Evolutionary conservation across 192 early-diverging fungal species (phyloP).

Genomic region (Rhizoclosmatium sp.): DNA sequence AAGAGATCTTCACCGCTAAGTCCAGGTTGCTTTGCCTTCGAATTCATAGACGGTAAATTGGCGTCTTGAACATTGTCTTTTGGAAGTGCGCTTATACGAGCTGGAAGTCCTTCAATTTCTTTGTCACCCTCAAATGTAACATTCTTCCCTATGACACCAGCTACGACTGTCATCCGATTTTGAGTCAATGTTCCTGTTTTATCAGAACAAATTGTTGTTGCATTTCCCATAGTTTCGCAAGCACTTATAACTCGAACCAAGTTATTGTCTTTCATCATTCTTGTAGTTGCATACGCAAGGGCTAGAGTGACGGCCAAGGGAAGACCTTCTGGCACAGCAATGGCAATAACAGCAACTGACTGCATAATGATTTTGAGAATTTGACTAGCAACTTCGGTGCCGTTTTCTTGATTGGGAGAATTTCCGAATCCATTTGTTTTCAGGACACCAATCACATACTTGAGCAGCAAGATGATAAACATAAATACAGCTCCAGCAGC

Average conservation of each 20-base stretch:
- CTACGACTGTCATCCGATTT: slow-evolving; percentile 96
- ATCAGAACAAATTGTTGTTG: slow-evolving; percentile 98
- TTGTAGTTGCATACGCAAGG: slow-evolving; percentile 89
- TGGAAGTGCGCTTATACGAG: neutral
- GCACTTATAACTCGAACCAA: slow-evolving; percentile 93
- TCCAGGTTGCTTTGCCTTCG: slow-evolving; percentile 9
- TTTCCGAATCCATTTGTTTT: slow-evolving; percentile 34
- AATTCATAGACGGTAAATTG: neutral
- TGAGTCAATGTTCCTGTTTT: slow-evolving; percentile 99
- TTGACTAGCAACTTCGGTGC: neutral
- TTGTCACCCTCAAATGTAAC: slow-evolving; percentile 64
- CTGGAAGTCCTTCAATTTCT: slow-evolving; percentile 22
- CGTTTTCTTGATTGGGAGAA: slow-evolving; percentile 5
- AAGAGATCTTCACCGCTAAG: slow-evolving; percentile 4
- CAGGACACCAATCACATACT: slow-evolving; percentile 72
- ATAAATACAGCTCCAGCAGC: slow-evolving; percentile 86
- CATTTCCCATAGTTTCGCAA: slow-evolving; percentile 98
- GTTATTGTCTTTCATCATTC: slow-evolving; percentile 98
- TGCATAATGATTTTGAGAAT: slow-evolving; percentile 78
- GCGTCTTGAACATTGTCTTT: slow-evolving; percentile 10
- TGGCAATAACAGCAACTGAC: slow-evolving; percentile 92
- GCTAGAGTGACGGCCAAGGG: slow-evolving; percentile 97
- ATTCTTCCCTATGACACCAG: slow-evolving; percentile 77
- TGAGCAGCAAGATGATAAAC: slow-evolving; percentile 84
- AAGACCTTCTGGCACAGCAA: slow-evolving; percentile 98